Conservation (phyloP, 176 grass and related monocot species). For the Triticum urartu region DNA sequence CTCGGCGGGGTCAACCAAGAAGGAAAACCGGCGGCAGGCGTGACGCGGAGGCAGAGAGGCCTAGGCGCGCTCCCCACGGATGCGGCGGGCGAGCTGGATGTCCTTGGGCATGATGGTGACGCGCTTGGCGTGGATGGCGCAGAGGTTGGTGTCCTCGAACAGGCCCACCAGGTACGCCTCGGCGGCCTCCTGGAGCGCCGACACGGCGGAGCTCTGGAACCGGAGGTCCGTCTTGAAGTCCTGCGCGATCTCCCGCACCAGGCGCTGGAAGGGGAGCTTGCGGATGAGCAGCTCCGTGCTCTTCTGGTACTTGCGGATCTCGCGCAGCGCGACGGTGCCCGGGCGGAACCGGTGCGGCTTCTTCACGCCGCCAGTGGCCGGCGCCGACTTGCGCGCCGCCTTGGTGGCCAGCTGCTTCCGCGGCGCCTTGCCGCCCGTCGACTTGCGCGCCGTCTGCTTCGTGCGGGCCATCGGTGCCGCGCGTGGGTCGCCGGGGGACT, state of each 20-base stretch:
- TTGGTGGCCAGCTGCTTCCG: conserved; percentile 90
- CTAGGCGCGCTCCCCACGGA: conserved; percentile 46
- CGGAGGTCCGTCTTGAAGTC: conserved; percentile 89
- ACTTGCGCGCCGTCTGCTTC: conserved; percentile 90
- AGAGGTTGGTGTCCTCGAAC: conserved; percentile 69
- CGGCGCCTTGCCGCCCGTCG: conserved; percentile 74
- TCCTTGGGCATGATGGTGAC: conserved; percentile 76
- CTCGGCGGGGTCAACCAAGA: too few relatives aligned
- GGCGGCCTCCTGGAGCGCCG: conserved; percentile 74
- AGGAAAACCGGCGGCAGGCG: neutral
- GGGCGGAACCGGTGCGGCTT: conserved; percentile 77
- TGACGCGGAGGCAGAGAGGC: neutral
- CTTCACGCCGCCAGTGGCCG: conserved; percentile 84
- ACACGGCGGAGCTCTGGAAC: conserved; percentile 73
- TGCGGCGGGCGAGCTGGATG: conserved; percentile 61
- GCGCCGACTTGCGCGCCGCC: conserved; percentile 75
- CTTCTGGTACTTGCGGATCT: conserved; percentile 97
- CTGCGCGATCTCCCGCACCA: conserved; percentile 83
- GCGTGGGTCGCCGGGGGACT: neutral
- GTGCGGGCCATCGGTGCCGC: conserved; percentile 58
- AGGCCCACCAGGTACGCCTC: conserved; percentile 87
- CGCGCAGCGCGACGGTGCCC: conserved; percentile 54
- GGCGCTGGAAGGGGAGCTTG: conserved; percentile 82
- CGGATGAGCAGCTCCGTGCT: conserved; percentile 89
- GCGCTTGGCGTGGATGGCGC: conserved; percentile 68